Base-by-base conservation (phyloP, 768 basidiomycete species). In the Termitomyces sp. region DNA sequence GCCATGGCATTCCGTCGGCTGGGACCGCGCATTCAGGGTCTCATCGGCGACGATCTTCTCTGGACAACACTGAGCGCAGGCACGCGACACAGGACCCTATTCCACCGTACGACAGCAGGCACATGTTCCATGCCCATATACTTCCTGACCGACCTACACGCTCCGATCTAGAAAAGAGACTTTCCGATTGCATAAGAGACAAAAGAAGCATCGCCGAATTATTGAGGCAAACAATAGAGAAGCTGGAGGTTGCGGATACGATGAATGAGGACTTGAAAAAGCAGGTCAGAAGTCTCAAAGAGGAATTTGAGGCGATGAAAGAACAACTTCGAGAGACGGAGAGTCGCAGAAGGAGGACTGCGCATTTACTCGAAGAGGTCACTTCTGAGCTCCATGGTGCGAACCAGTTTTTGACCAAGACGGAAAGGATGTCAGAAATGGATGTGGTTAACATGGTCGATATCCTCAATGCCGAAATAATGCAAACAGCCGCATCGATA, bases 391-490 rank as follows among this genome's bases (percentile, higher is more conserved):
- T 81, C 7, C 72, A 71, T n/a, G 72, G 69, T 0, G 74, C 74
- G 0, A 76, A 78, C 51, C 65, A 69, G 9, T 81, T 76, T 63
- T 65, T 81, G 64, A 74, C 73, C 1, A 78, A 73, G 37, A 68
- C 73, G 18, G 80, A 82, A 52, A 60, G 62, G 0, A 68, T 76
- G 56, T 77, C 81, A 0, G 77, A 74, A 1, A 72, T 74, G 0
- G 80, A 82, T 10, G 72, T 80, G 50, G 60, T 66, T 5, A 36
- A 34, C 13, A 63, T 72, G n/a, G 61, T 61, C n/a, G 60, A 61
- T 26, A 48, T 18, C 6, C 49, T 65, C 55, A 63, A 65, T 39
- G 58, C 51, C 2, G 63, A 66, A 54, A 61, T 64, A 49, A 58
- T 62, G 56, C 65, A 66, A 57, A 47, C 58, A 2, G 58, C 65